Evolutionary conservation across 2,329 filamentous ascomycete genomes (phyloP).

Genomic region (Fusarium fujikuroi): DNA sequence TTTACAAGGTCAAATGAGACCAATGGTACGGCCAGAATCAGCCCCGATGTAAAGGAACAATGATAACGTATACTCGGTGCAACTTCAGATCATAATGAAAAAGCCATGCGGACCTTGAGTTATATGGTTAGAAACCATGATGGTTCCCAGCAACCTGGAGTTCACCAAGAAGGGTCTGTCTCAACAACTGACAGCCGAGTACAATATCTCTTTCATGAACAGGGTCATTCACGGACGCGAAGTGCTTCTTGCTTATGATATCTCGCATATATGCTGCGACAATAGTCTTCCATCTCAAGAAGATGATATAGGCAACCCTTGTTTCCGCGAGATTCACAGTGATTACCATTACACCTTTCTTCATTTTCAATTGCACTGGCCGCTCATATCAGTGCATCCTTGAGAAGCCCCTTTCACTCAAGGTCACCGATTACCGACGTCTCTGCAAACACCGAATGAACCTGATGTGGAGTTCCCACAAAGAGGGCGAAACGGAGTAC

Average conservation of each 20-base stretch:
- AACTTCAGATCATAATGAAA: not conserved
- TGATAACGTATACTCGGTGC: not conserved
- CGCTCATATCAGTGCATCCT: no score
- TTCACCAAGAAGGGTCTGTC: not conserved
- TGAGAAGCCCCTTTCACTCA: no score
- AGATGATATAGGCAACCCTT: not conserved
- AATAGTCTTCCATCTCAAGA: not conserved
- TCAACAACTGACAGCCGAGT: not conserved
- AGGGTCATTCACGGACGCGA: not conserved
- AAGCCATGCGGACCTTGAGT: not conserved
- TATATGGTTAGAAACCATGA: not conserved
- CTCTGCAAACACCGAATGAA: not conserved
- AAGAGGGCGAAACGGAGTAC: not conserved
- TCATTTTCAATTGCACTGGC: no score
- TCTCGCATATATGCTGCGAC: not conserved
- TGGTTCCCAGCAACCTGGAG: not conserved
- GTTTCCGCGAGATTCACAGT: not conserved
- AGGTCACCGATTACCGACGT: no score
- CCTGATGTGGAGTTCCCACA: not conserved
- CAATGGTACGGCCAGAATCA: not conserved
- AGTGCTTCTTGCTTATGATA: not conserved
- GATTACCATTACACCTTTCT: no score
- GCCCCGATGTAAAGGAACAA: not conserved
- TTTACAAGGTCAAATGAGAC: not conserved
- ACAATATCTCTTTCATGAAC: not conserved